Base-by-base conservation (phyloP, 1,284 basidiomycete species). In the Cystodermella granulosa region DNA sequence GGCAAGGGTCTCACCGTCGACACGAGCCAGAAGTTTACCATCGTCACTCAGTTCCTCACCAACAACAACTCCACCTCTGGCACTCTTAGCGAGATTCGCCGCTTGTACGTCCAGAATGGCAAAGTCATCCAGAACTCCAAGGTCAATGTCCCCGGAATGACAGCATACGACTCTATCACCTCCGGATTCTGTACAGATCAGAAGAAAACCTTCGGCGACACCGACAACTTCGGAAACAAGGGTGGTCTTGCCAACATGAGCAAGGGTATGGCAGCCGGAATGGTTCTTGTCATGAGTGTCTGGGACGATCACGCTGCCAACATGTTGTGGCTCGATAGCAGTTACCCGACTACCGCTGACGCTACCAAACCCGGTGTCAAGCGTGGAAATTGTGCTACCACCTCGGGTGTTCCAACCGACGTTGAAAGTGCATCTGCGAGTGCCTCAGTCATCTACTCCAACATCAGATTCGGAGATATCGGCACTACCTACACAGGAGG, bases 401-500 rank as follows among this genome's bases (percentile, higher is more conserved):
- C 38, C 22, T 40, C 38, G 11, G 38, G 38, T 23, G 20, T 23
- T 13, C 38, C 38, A 21, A 24, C 17, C 38, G 22, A 21, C 38
- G 38, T 40, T 21, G 38, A 40, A 17, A 13, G 15, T 17, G 8
- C 21, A 5, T 8, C 15, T 13, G 20, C 38, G 14, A 24, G 22
- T 17, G 22, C 38, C 5, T 13, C 17, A 5, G 38, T 40, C 14
- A 22, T 24, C 20, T 40, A 7, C 38, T 40, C 38, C 22, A 40
- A 40, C 38, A 40, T 40, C 38, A 40, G 24, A 22, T 40, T 40
- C 38, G 38, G 38, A 7, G 38, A 40, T 24, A 40, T 40, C 22
- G 38, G 38, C 17, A 22, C 38, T 8, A 40, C 38, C 22, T 40
- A 40, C 38, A 40, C 38, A 5, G 11, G 24, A 11, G n/a, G 8